Base-by-base conservation (phyloP, 495 filamentous ascomycete species). In the Hypoxylon intermedium region DNA sequence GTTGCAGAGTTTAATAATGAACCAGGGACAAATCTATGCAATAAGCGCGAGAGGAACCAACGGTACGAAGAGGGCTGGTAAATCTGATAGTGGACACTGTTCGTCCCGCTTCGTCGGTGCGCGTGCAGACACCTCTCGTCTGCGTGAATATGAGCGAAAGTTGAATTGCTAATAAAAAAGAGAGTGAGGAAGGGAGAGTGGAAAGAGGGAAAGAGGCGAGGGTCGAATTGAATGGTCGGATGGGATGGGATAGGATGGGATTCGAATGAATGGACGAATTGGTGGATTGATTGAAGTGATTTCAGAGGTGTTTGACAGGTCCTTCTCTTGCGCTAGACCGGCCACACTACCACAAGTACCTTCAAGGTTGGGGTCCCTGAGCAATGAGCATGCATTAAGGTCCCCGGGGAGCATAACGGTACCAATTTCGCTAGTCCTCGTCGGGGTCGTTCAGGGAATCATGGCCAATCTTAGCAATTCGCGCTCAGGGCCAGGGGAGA, bases 391-490 rank as follows among this genome's bases (percentile, higher is more conserved):
- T 65, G 61, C 60, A 65, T 59, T 46, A 53, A 65, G 33, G 56
- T 65, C 46, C 51, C 51, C 56, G 40, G 62, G 55, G 38, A 53
- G 61, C 61, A 60, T 65, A 60, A 59, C 51, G 45, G 46, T 36
- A 18, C 61, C 61, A 65, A 65, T 65, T 60, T 65, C 61, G 55
- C 50, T 59, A 65, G 55, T 46, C 28, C 36, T 38, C 43, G 55
- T 65, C 61, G 50, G 61, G n/a, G 61, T 65, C 55, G 21, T 37
- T 52, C 53, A 58, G 53, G 38, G 15, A 50, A 41, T 34, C 45
- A 37, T 37, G 43, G 61, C 62, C 62, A 65, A 65, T 65, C 62
- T 65, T 60, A 65, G 52, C 62, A 60, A 60, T 65, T 65, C 56
- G 36, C 52, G 56, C 56, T 44, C 60, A 60, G 28, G 33, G 20